Conservation (phyloP, 257 asterid species). For the Ajuga chamaepitys region DNA sequence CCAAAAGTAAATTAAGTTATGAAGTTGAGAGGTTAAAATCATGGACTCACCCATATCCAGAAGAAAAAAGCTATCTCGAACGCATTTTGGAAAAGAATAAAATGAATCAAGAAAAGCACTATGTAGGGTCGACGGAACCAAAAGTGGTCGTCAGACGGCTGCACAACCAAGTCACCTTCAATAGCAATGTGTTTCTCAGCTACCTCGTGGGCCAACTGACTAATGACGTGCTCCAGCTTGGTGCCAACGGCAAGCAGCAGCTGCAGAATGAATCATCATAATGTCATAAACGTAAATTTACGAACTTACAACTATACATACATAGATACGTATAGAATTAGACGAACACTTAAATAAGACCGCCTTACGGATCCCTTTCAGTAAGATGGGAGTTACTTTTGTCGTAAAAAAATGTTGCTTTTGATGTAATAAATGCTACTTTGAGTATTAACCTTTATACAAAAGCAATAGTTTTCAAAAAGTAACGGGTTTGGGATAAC, state of each 20-base stretch:
- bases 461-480: too few species aligned
- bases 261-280: conserved; percentile 27
- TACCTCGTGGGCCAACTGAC: conserved; percentile 84
- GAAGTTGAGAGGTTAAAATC: neutral
- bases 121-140: conserved; percentile 80
- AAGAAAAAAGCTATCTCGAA: conserved; percentile 97
- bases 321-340: neutral
- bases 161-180: conserved; percentile 87
- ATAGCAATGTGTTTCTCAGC: conserved; percentile 93
- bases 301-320: too few species aligned
- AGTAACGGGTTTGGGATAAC: too few species aligned
- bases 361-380: too few species aligned
- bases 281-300: neutral
- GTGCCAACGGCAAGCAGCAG: conserved; percentile 91
- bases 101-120: conserved; percentile 78
- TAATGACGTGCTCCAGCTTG: conserved; percentile 85
- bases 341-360: too few species aligned
- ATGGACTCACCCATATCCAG: conserved; percentile 79
- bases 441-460: too few species aligned
- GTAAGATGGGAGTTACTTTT: too few species aligned
- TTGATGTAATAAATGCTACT: too few species aligned
- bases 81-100: conserved; percentile 95
- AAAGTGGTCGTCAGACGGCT: conserved; percentile 86
- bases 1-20: neutral
- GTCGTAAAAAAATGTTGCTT: too few species aligned